Evolutionary conservation across 805 yeast genomes (phyloP), one percentile per base, ranked within the genome.

Genomic region (Schwanniomyces sp.): DNA sequence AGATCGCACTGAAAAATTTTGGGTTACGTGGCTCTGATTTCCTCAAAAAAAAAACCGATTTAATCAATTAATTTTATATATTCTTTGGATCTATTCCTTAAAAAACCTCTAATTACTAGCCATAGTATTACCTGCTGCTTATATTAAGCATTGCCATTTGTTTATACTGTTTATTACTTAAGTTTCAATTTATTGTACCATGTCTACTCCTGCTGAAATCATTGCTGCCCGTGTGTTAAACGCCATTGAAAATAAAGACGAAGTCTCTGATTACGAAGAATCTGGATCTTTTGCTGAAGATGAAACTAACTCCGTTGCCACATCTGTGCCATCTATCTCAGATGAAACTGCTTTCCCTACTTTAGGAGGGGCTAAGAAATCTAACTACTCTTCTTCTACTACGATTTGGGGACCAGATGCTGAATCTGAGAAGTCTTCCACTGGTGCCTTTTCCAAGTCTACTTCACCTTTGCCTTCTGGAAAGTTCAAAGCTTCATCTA

Each of bases 311-410:
- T 45, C 52, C 1, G 24, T 45, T 18, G 47, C 56, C 16, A 50
- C 51, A 32, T 51, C 59, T 7, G 61, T 69, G 28, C 74, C 76
- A 38, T 69, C 80, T 24, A 69, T 80, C 50, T 54, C 72, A 43
- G 82, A 79, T 58, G 84, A 78, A 55, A 61, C 75, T 27, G 84
- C 85, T 11, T 82, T 84, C 66, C 92, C 92, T 7, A 75, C 86
- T 25, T 73, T 86, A 56, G 88, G 88, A 30, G 80, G 80, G 40
- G 36, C 21, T 32, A 65, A 57, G 34, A 53, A 55, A 41, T 40
- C 56, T 36, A 42, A 58, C 27, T 34, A 45, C 34, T 37, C 68
- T 40, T 61, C 70, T 28, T 47, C 67, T 40, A 58, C 66, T 34
- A 63, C 56, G 54, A 70, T 64, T 57, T 79, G 75, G 79, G 79